phyloP scores from a whole-genome alignment of 2,329 filamentous ascomycete genomes.

The Didymella glomerata region DNA sequence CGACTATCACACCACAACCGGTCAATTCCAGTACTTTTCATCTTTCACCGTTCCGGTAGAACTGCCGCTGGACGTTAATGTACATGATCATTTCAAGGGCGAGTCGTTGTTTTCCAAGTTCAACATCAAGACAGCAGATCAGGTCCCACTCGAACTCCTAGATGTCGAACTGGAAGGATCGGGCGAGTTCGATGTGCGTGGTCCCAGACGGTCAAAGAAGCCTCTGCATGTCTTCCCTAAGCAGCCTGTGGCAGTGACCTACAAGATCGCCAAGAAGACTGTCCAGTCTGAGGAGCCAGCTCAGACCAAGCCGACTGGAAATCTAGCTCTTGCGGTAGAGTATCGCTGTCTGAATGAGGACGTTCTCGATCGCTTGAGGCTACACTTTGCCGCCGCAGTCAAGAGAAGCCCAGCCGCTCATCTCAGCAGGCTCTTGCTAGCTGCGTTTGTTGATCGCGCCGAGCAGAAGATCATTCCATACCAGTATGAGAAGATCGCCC shows the following conservation, averaged over 20 bases:
- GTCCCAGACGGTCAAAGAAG: constrained; percentile 56
- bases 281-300: constrained; percentile 37
- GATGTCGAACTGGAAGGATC: constrained; percentile 75
- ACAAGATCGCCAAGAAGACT: constrained; percentile 73
- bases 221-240: constrained; percentile 75
- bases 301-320: constrained; percentile 36
- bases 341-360: constrained; percentile 83
- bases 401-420: constrained; percentile 56
- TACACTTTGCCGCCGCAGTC: constrained; percentile 58
- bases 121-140: constrained; percentile 82
- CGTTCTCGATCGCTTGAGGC: constrained; percentile 61
- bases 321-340: constrained; percentile 72
- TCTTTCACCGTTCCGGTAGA: constrained; percentile 73
- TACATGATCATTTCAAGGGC: constrained; percentile 94
- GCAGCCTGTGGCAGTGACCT: constrained; percentile 82
- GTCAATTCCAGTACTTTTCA: constrained; percentile 70
- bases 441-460: constrained; percentile 59
- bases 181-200: constrained; percentile 71
- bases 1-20: constrained; percentile 72
- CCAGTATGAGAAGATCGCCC: constrained; percentile 63
- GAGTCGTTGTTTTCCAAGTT: constrained; percentile 85
- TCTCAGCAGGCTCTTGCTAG: constrained; percentile 61
- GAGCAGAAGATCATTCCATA: constrained; percentile 56
- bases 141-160: constrained; percentile 77
- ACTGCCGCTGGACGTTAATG: constrained; percentile 90